Conservation (phyloP, 495 filamentous ascomycete species). For the Penicillium cosmopolitanum region DNA sequence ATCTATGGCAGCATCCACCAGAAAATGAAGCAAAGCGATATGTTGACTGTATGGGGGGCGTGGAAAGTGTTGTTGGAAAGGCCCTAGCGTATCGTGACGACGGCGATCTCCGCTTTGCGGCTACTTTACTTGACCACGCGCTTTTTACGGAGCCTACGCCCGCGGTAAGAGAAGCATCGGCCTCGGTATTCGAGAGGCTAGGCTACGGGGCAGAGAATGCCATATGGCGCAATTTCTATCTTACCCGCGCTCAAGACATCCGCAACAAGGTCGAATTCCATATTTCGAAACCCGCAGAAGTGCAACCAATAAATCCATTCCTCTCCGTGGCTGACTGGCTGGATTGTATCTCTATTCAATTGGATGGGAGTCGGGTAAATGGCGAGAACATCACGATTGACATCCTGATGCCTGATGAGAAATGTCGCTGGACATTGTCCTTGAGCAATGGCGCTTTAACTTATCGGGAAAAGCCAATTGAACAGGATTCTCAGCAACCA, state of each 20-base stretch:
- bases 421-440: neutral
- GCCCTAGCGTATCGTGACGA: slow-evolving; percentile 13
- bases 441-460: slow-evolving; percentile 1
- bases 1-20: slow-evolving; percentile 39
- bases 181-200: slow-evolving; percentile 23
- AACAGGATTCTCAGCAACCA: neutral
- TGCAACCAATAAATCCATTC: neutral
- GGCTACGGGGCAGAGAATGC: slow-evolving; percentile 30
- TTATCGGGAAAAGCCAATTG: neutral
- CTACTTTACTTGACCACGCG: slow-evolving; percentile 26
- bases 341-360: neutral
- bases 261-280: neutral
- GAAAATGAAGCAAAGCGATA: slow-evolving; percentile 28
- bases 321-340: neutral
- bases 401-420: neutral
- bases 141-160: slow-evolving; percentile 17
- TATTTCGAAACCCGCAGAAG: neutral
- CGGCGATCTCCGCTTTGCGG: slow-evolving; percentile 28
- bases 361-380: neutral
- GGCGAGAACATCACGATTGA: neutral
- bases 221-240: slow-evolving; percentile 31
- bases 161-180: slow-evolving; percentile 4
- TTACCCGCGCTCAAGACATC: slow-evolving; percentile 23
- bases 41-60: slow-evolving; percentile 30
- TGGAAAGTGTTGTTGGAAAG: slow-evolving; percentile 16